Evolutionary conservation across 345 rosid species (phyloP).

Genomic region (Anastatica hierochuntica): DNA sequence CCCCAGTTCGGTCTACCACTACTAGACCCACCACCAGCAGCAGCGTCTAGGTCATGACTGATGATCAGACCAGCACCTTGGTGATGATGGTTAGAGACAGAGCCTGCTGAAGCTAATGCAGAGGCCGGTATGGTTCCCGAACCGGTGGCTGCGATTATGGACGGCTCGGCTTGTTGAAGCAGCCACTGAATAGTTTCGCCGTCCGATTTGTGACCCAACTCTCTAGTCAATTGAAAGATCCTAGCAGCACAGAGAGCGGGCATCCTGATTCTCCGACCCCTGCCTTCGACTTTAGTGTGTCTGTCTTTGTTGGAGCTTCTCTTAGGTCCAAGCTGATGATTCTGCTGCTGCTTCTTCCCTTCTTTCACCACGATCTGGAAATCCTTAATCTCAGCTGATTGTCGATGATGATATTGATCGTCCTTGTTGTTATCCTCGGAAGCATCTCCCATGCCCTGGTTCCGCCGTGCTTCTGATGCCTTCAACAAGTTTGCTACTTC

Average conservation of each 20-base stretch:
- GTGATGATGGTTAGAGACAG: slow-evolving; percentile 48
- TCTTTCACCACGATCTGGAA: slow-evolving; percentile 65
- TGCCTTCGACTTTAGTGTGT: slow-evolving; percentile 91
- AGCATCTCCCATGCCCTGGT: slow-evolving; percentile 22
- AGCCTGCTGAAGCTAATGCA: slow-evolving; percentile 54
- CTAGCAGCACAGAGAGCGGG: slow-evolving; percentile 96
- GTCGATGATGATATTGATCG: slow-evolving; percentile 12
- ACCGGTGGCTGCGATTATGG: slow-evolving; percentile 86
- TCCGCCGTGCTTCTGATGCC: slow-evolving; percentile 33
- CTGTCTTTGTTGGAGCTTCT: slow-evolving; percentile 92
- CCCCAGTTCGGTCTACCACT: slow-evolving; percentile 61
- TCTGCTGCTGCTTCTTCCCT: slow-evolving; percentile 36
- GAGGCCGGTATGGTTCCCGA: slow-evolving; percentile 95
- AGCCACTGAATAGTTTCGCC: slow-evolving; percentile 98
- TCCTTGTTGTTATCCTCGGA: slow-evolving; percentile 18
- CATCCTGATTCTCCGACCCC: slow-evolving; percentile 95
- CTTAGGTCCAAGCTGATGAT: slow-evolving; percentile 55
- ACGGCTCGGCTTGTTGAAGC: slow-evolving; percentile 89
- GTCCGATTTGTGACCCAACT: slow-evolving; percentile 95
- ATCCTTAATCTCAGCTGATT: slow-evolving; percentile 59
- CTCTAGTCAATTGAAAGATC: slow-evolving; percentile 92
- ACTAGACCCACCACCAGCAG: slow-evolving; percentile 29
- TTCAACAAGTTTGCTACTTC: slow-evolving; percentile 54
- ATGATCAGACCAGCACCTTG: slow-evolving; percentile 66
- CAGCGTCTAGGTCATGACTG: slow-evolving; percentile 51